These are phyloP conservation scores for Mycena pura DNA, from an alignment of 768 basidiomycete genomes.

Conservation along the genomic window DNA sequence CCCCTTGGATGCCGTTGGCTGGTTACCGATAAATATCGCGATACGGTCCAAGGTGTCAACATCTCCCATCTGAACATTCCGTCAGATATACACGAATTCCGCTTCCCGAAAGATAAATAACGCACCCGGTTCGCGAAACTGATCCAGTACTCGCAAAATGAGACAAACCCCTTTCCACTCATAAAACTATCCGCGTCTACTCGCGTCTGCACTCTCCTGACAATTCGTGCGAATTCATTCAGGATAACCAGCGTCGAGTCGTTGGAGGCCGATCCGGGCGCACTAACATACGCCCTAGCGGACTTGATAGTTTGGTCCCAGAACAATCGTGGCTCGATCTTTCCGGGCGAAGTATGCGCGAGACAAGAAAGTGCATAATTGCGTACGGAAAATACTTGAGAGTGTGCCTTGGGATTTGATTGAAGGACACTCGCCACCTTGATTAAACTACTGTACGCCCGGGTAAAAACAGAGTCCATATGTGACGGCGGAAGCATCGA, in stretches of 20 bases:
- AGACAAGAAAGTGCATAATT: conserved; percentile 54
- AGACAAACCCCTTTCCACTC: conserved; percentile 58
- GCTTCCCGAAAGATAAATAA: conserved; percentile 1
- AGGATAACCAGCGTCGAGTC: conserved; percentile 47
- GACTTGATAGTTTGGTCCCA: conserved; percentile 74
- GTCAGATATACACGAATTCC: background rate
- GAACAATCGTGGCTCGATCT: conserved; percentile 59
- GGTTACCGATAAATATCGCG: conserved; percentile 41
- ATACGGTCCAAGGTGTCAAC: conserved; percentile 55
- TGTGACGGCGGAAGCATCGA: conserved; percentile 56
- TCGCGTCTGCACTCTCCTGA: conserved; percentile 46
- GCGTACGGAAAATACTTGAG: conserved; percentile 49
- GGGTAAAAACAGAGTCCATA: conserved; percentile 62
- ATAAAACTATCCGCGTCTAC: conserved; percentile 48
- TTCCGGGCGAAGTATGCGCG: conserved; percentile 52
- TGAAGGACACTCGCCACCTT: conserved; percentile 38
- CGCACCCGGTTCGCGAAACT: conserved; percentile 68
- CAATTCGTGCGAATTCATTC: conserved; percentile 49
- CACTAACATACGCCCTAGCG: conserved; percentile 51
- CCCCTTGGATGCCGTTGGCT: conserved; percentile 10
- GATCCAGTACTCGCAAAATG: conserved; percentile 78
- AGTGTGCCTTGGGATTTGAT: conserved; percentile 26
- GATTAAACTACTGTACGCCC: conserved; percentile 62
- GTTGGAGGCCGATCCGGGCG: conserved; percentile 32
- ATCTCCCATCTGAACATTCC: conserved; percentile 52